Evolutionary conservation across 1,284 basidiomycete species (phyloP).

Genomic region (Athelia sp.): DNA sequence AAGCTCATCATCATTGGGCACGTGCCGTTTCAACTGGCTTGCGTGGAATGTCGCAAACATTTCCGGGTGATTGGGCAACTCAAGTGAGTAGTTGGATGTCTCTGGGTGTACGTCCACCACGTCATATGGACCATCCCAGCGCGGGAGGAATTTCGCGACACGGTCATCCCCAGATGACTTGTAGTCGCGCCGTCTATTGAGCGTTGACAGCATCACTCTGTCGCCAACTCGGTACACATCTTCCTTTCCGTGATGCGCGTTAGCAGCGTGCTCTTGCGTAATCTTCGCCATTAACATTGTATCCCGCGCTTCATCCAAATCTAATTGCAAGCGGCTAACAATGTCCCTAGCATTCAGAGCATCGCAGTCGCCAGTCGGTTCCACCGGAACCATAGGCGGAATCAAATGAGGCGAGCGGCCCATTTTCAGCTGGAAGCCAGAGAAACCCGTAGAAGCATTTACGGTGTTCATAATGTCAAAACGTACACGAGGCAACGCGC

Average conservation of each 20-base stretch:
- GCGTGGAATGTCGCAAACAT: background rate
- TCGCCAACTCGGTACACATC: background rate
- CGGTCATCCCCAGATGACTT: background rate
- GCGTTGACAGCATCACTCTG: background rate
- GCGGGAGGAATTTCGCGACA: background rate
- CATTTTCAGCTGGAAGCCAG: constrained; percentile 23
- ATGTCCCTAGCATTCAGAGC: background rate
- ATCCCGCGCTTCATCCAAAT: background rate
- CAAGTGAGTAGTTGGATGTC: background rate
- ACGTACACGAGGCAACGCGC: constrained; percentile 22
- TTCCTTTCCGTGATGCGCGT: background rate
- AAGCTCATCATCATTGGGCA: background rate
- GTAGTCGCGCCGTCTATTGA: background rate
- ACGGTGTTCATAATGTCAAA: constrained; percentile 29
- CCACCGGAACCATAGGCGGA: constrained; percentile 3
- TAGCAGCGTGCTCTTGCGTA: background rate
- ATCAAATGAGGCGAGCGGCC: constrained; percentile 13
- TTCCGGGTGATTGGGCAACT: background rate
- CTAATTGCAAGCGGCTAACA: background rate
- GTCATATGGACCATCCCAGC: background rate
- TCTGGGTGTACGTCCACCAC: background rate
- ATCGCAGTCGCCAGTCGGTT: background rate
- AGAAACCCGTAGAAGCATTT: constrained; percentile 17
- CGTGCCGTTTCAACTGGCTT: background rate
- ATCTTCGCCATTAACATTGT: background rate